Evolutionary conservation across 352 stramenopile genomes (phyloP), one percentile per base, ranked within the genome.

Genomic region (Pilasporangium apinafurcum): DNA sequence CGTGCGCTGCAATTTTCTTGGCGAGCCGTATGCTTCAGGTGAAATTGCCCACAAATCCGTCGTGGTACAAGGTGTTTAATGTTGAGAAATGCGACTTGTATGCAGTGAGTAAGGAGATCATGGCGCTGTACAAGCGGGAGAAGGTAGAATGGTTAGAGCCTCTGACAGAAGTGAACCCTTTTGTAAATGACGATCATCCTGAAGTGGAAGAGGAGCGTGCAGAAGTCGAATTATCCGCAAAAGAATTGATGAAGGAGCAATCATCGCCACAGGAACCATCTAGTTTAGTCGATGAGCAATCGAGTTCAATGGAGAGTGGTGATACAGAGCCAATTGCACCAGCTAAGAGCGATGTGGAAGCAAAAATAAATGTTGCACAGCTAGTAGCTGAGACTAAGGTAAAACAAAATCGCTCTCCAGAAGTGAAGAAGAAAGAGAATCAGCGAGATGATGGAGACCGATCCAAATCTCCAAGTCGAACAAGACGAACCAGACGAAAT

Each of bases 1-100:
- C 87, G 2, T 96, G 89, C 54, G 83, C 84, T 28, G 87, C 88
- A 26, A 92, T 96, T 44, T 94, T 92, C 48, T 65, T 97, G 31
- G 73, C 86, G 2, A 81, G 76, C 5, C 76, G 82, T 13, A 60
- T 74, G 36, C 54, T 85, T 17, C 52, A 59, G 2, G 62, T 86
- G 26, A 67, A 70, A 29, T 38, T 91, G 8, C 78, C 78, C 0
- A 60, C 77, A 17, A 51, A 64, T 37, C 74, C 76, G 27, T 41
- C 69, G 26, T 91, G 78, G 78, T 86, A 78, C 42, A 32, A 53
- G 44, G 59, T 91, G 1, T 88, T 91, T 28, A 77, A 81, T 13
- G 78, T 91, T 14, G 60, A 80, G 17, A 61, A 65, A 29, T 33
- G 46, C 24, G 59, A 76, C 40, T 48, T 92, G 13, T 59, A 79